Conservation (phyloP, 805 yeast species). For the Kuraishia floccosa region DNA sequence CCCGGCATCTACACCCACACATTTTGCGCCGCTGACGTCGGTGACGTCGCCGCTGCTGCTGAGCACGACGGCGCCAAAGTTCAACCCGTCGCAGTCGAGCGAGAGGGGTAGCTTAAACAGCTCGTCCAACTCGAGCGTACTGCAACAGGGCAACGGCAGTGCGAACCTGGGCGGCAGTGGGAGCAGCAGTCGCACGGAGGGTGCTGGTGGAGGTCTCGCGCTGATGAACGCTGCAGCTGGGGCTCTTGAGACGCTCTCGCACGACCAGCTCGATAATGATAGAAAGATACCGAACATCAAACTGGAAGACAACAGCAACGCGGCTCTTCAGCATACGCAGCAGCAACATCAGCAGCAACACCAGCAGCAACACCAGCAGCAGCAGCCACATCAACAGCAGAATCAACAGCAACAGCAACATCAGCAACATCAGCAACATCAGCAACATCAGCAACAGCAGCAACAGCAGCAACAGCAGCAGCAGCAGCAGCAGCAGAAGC, state of each 20-base stretch:
- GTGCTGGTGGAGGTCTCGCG: conserved; percentile 3
- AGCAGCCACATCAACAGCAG: conserved; percentile 2
- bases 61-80: conserved; percentile 24
- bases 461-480: conserved; percentile 6
- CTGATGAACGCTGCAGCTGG: conserved; percentile 22
- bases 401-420: conserved; percentile 16
- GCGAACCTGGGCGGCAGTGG: conserved; percentile 6
- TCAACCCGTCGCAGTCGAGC: conserved; percentile 27
- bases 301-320: conserved; percentile 11
- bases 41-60: conserved; percentile 57
- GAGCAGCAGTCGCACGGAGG: neutral
- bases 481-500: conserved; percentile 4
- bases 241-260: conserved; percentile 26
- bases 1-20: conserved; percentile 61
- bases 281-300: conserved; percentile 19
- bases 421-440: too few relatives aligned
- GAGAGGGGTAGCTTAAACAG: conserved; percentile 13
- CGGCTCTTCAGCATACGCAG: conserved; percentile 4
- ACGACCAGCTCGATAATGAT: conserved; percentile 12
- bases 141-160: conserved; percentile 20
- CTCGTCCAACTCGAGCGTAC: conserved; percentile 7
- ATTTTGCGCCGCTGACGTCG: conserved; percentile 51
- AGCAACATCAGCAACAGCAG: conserved; percentile 5
- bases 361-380: conserved; percentile 6
- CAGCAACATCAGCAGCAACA: conserved; percentile 4